Evolutionary conservation across 139 green algal genomes (phyloP), one percentile per base, ranked within the genome.

Genomic region (Chlorella ohadii): DNA sequence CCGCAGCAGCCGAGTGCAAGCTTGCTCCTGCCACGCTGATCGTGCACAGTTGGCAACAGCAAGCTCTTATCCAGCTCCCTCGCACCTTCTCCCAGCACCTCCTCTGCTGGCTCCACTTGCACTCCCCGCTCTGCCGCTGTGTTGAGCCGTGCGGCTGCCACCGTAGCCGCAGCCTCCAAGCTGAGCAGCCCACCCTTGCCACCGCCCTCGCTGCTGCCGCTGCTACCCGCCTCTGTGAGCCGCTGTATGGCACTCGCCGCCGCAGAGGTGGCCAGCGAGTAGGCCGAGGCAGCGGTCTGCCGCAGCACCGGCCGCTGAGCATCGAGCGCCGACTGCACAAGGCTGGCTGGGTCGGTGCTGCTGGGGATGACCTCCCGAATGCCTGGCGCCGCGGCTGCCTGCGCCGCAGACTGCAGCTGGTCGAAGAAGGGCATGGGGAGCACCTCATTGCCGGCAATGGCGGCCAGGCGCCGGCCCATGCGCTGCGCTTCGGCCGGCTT

Each of bases 381-480:
- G 66, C 33, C 31, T 11, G 23, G 19, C 59, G 71, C 72, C n/a
- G 28, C n/a, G 13, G 44, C 72, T 25, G 33, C 55, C 56, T n/a
- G 13, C 23, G 34, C 34, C 25, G 9, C 67, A 22, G 12, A 22
- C 12, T 27, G 55, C 75, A n/a, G 75, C 34, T 55, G 23, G n/a
- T 61, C 64, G 12, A 31, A 77, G 47, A 56, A 82, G 2, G 81
- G 70, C 44, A 81, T 65, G 4, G 22, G 22, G 12, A 81, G 20
- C 1, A 83, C 66, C 28, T 81, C 70, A 39, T 81, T 87, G 72
- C 67, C 79, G 15, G 34, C 72, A 15, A 87, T 55, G 4, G 67
- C 66, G 25, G 79, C 82, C 64, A 87, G 72, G 5, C 56, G 75
- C 27, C 72, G 68, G 1, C 82, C 82, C 63, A 87, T 39, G 64